Evolutionary conservation across 495 filamentous ascomycete genomes (phyloP), one percentile per base, ranked within the genome.

Genomic region (Haplographium delicatum): DNA sequence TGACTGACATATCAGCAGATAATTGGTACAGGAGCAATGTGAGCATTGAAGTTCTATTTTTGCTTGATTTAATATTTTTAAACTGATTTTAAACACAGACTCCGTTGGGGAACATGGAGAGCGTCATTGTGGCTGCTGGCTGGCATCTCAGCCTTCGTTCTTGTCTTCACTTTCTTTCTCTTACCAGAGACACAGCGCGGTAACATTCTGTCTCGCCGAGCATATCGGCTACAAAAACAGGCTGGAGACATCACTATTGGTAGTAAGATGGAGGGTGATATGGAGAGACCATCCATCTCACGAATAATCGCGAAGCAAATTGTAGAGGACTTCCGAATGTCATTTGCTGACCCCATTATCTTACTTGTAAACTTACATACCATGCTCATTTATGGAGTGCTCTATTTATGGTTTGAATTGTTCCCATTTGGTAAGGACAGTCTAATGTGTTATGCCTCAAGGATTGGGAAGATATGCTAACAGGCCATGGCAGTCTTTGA

Each of bases 181-280:
- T 65, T 73, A 13, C 75, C 76, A 1, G 85, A 88, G 62, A 84
- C 83, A 2, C 80, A 79, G 45, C 63, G 65, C 0, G 71, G 80
- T 4, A 71, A 74, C 10, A 72, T 87, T 33, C 69, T 86, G 0
- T 71, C 78, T 51, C 61, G 64, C 37, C 72, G 76, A 27, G 82
- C 81, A 3, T 71, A 68, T 5, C 70, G 72, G 28, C 65, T 86
- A 5, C 78, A 83, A 13, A 54, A 59, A 28, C 35, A 47, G 4
- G 51, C 56, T 1, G 50, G 48, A 0, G 39, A 25, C 3, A 1
- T 37, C 7, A 23, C 38, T 15, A 20, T 59, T 5, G 47, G 48
- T 19, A 51, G 45, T 39, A 33, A 59, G 37, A 8, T 47, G 26
- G 56, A 59, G 20, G 16, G 51, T 27, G 15, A 30, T 18, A 37